Evolutionary conservation across 2,329 filamentous ascomycete species (phyloP).

Genomic region (Aspergillus sp.): DNA sequence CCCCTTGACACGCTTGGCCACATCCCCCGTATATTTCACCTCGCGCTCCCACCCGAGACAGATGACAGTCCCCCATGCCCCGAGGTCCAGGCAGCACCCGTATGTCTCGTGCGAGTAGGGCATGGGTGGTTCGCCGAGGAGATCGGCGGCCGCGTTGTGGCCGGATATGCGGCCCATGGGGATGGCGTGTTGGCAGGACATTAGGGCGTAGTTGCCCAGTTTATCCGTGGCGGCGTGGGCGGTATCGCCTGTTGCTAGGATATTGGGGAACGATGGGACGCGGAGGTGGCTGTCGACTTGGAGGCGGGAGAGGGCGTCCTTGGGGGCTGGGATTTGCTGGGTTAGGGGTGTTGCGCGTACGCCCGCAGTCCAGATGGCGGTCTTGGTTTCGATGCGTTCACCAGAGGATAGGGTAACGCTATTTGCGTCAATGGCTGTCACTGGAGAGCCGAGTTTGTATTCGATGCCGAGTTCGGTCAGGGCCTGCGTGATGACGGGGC

Average conservation of each 20-base stretch:
- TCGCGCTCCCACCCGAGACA: slow-evolving; percentile 37
- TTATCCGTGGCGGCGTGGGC: slow-evolving; percentile 30
- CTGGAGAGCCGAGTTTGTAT: slow-evolving; percentile 32
- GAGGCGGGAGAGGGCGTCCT: slow-evolving; percentile 35
- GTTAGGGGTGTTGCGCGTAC: slow-evolving; percentile 39
- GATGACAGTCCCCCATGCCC: slow-evolving; percentile 31
- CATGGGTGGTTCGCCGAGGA: slow-evolving; percentile 31
- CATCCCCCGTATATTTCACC: slow-evolving; percentile 30
- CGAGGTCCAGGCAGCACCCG: slow-evolving; percentile 44
- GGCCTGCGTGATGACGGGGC: slow-evolving; percentile 38
- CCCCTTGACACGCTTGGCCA: slow-evolving; percentile 40
- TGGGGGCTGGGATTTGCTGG: slow-evolving; percentile 35
- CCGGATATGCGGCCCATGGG: slow-evolving; percentile 41
- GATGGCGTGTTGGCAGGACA: slow-evolving; percentile 49
- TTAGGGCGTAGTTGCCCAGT: slow-evolving; percentile 36
- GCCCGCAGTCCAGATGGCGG: slow-evolving; percentile 46
- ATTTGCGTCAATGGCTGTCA: slow-evolving; percentile 29
- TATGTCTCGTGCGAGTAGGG: slow-evolving; percentile 40
- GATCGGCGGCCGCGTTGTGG: slow-evolving; percentile 41
- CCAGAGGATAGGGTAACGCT: slow-evolving; percentile 35
- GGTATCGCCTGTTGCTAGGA: slow-evolving; percentile 44
- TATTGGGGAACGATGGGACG: slow-evolving; percentile 21
- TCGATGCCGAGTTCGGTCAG: slow-evolving; percentile 36
- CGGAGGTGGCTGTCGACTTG: slow-evolving; percentile 37
- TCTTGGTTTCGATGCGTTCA: slow-evolving; percentile 40